Evolutionary conservation across 2,329 filamentous ascomycete genomes (phyloP).

Genomic region (Orbilia quercus): DNA sequence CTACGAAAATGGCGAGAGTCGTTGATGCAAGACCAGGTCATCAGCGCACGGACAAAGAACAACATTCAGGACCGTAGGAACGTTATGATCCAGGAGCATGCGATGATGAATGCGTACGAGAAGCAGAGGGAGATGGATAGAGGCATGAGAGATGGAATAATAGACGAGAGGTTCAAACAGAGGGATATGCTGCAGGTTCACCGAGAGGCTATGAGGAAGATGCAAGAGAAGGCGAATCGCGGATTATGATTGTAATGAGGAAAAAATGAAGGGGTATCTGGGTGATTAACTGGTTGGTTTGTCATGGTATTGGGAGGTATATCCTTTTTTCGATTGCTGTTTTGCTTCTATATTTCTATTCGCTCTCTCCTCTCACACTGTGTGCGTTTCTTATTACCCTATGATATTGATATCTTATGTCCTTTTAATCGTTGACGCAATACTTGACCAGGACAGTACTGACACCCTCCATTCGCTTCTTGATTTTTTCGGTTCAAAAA

Average conservation of each 20-base stretch:
- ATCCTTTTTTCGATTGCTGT: slow-evolving; percentile 12
- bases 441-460: neutral
- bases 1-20: slow-evolving; percentile 76
- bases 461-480: slow-evolving; percentile 5
- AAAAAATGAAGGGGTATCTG: slow-evolving; percentile 1
- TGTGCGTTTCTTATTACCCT: slow-evolving; percentile 10
- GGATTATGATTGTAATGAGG: slow-evolving; percentile 24
- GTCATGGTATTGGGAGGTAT: slow-evolving; percentile 16
- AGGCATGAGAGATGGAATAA: slow-evolving; percentile 71
- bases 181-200: slow-evolving; percentile 81
- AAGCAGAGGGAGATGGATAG: slow-evolving; percentile 71
- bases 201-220: slow-evolving; percentile 79
- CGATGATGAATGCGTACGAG: slow-evolving; percentile 68
- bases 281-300: slow-evolving; percentile 1
- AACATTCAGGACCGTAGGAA: slow-evolving; percentile 69
- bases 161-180: slow-evolving; percentile 80
- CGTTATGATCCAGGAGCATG: slow-evolving; percentile 73
- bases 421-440: slow-evolving; percentile 33
- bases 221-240: slow-evolving; percentile 74
- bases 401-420: slow-evolving; percentile 12
- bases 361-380: slow-evolving; percentile 4
- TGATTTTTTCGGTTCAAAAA: slow-evolving; percentile 16
- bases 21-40: slow-evolving; percentile 72
- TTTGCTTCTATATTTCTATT: neutral
- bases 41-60: slow-evolving; percentile 63